phyloP scores from a whole-genome alignment of 2,329 filamentous ascomycete genomes.

The Aspergillus udagawae region DNA sequence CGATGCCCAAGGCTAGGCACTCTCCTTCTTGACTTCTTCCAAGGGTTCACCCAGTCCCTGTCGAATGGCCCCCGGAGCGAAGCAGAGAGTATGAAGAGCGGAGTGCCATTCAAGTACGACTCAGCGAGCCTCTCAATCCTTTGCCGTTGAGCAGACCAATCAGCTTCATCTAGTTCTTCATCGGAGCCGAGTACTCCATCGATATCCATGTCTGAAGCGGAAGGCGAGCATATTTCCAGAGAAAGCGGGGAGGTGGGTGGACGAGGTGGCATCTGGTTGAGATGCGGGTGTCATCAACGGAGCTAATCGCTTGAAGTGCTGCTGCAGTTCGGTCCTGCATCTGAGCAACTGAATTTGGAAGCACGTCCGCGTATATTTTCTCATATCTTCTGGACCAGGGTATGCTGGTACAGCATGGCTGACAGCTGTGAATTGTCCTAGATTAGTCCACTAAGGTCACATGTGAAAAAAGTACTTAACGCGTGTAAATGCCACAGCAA shows the following conservation, averaged over 20 bases:
- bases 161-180: constrained; percentile 33
- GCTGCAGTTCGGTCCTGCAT: constrained; percentile 21
- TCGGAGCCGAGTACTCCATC: constrained; percentile 35
- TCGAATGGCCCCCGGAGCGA: constrained; percentile 44
- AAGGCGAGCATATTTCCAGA: constrained; percentile 31
- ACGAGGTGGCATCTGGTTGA: constrained; percentile 29
- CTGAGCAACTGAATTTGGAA: constrained; percentile 9
- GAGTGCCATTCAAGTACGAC: constrained; percentile 40
- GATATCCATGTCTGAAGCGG: constrained; percentile 21
- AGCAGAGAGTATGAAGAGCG: constrained; percentile 45
- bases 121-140: constrained; percentile 41
- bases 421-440: background rate
- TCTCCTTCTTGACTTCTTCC: constrained; percentile 30
- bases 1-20: background rate
- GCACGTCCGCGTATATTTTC: background rate
- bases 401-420: constrained; percentile 1
- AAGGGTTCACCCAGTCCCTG: constrained; percentile 44
- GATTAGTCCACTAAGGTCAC: background rate
- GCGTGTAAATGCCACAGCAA: constrained; percentile 18
- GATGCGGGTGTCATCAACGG: constrained; percentile 8
- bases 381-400: constrained; percentile 15
- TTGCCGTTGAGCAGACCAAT: constrained; percentile 35
- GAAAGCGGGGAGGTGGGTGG: constrained; percentile 30
- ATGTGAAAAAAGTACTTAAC: constrained; percentile 17
- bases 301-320: constrained; percentile 9